A percentile compares a stretch with the other conserved stretches of the same genome.
phyloP scores from a whole-genome alignment of 2,329 filamentous ascomycete species.

The Claviceps citrina region DNA sequence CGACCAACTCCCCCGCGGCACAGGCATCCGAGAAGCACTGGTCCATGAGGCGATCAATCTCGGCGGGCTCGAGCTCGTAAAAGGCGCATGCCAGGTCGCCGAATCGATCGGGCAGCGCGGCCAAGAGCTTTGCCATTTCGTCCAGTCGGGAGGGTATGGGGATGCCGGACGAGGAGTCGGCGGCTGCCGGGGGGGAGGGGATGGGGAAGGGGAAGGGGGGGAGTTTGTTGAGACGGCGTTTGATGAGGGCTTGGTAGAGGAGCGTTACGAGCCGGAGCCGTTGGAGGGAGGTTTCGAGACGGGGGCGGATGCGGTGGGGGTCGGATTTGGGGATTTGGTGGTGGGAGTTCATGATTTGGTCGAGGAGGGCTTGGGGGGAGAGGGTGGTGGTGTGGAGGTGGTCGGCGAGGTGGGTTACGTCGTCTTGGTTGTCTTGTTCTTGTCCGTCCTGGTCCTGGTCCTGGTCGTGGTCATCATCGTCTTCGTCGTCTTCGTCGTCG shows the following conservation, averaged over 20 bases:
- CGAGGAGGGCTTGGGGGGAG: slow-evolving; percentile 42
- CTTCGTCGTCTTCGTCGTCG: neutral
- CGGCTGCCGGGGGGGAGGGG: slow-evolving; percentile 9
- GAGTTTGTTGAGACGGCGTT: slow-evolving; percentile 50
- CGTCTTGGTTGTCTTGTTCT: slow-evolving; percentile 8
- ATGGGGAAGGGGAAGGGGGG: slow-evolving; percentile 23
- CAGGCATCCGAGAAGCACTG: slow-evolving; percentile 46
- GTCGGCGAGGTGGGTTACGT: slow-evolving; percentile 25
- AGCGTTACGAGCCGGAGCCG: slow-evolving; percentile 51
- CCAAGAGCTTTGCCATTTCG: slow-evolving; percentile 38
- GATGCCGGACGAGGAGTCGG: no score
- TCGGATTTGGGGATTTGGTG: slow-evolving; percentile 49
- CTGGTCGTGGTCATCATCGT: slow-evolving; percentile 24
- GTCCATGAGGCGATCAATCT: slow-evolving; percentile 43
- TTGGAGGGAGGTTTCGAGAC: slow-evolving; percentile 48
- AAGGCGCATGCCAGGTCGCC: slow-evolving; percentile 58
- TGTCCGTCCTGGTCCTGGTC: slow-evolving; percentile 19
- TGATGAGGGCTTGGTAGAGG: slow-evolving; percentile 53
- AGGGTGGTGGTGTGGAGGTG: slow-evolving; percentile 1
- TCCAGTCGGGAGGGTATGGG: slow-evolving; percentile 34
- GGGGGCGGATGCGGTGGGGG: slow-evolving; percentile 45
- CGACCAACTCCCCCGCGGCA: slow-evolving; percentile 38
- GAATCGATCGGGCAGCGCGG: slow-evolving; percentile 47
- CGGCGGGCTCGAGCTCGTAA: slow-evolving; percentile 48
- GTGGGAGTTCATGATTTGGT: slow-evolving; percentile 50